Evolutionary conservation across 2,329 filamentous ascomycete species (phyloP), one percentile per base, ranked within the genome.

Genomic region (Diaporthe capsici): DNA sequence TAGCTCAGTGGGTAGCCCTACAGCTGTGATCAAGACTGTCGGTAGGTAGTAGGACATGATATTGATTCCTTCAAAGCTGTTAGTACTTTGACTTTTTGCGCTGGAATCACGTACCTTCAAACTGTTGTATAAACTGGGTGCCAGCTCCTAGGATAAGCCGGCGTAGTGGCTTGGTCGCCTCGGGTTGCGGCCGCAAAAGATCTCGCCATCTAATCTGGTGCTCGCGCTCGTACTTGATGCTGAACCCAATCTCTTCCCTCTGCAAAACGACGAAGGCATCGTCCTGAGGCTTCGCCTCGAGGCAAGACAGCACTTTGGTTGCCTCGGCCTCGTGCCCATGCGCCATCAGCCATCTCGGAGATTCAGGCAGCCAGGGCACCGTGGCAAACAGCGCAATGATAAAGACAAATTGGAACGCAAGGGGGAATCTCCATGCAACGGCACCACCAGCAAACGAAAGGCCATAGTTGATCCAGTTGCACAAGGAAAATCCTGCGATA

Each of bases 21-120:
- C 88, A 2, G 86, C 89, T 42, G 86, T 80, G 57, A 89, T 90
- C 1, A 91, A 81, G 0, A 91, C 87, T 0, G 86, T 86, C 0
- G 89, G 88, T 0, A 90, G 79, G 68, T 83, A 82, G 61, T 83
- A 83, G 3, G 71, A 76, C n/a, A 78, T 82, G 7, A 81, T 72
- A 28, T 83, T 82, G 55, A 83, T 79, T 1, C 81, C 82, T 28
- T 44, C 42, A 44, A 44, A 44, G 42, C 42, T 44, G 15, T 44
- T 44, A 44, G 42, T 17, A 44, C 17, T 13, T 44, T 17, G 15
- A 44, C 17, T 3, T 44, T 20, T 8, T 44, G 17, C 5, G 17
- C 42, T 17, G 42, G 42, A 44, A 44, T 44, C 42, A 44, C 42
- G 13, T 44, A 8, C 42, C 5, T 44, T 44, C 42, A 44, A 44